phyloP scores from a whole-genome alignment of 225 moss, liverwort and hornwort genomes.

The Physcomitrellopsis africana region DNA sequence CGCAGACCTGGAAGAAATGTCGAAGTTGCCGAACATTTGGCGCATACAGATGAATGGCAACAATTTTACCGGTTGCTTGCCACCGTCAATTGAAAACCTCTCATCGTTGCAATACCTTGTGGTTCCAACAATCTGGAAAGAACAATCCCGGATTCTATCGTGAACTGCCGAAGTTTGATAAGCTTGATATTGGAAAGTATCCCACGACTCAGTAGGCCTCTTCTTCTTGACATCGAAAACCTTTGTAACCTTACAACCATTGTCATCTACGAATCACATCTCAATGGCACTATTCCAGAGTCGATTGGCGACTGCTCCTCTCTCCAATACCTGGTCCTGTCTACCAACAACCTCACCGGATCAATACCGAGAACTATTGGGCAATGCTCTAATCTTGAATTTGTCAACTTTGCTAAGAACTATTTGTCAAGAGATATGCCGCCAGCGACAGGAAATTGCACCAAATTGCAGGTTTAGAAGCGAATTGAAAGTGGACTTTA shows the following conservation, averaged over 20 bases:
- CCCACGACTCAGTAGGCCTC: neutral
- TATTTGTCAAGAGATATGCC: conserved; percentile 44
- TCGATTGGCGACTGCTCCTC: conserved; percentile 31
- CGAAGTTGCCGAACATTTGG: conserved; percentile 22
- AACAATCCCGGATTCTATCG: conserved; percentile 27
- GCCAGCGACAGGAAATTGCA: conserved; percentile 27
- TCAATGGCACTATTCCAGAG: conserved; percentile 23
- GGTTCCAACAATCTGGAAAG: conserved; percentile 30
- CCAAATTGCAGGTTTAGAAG: conserved; percentile 26
- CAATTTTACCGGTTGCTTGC: conserved; percentile 21
- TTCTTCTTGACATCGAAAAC: conserved; percentile 27
- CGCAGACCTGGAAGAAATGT: conserved; percentile 25
- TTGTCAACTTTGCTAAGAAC: conserved; percentile 48
- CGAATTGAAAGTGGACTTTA: conserved; percentile 20
- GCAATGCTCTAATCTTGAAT: conserved; percentile 27
- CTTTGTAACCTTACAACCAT: conserved; percentile 14
- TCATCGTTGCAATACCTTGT: conserved; percentile 8
- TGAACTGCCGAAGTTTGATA: conserved; percentile 18
- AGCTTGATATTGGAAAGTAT: conserved; percentile 24
- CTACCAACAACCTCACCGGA: conserved; percentile 12
- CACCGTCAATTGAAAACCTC: conserved; percentile 25
- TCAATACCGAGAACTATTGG: conserved; percentile 17
- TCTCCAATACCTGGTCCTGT: conserved; percentile 24
- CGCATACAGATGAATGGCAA: conserved; percentile 27
- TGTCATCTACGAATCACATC: conserved; percentile 16